Conservation (phyloP, 1,284 basidiomycete species). For the Leccinum subspadiceum region DNA sequence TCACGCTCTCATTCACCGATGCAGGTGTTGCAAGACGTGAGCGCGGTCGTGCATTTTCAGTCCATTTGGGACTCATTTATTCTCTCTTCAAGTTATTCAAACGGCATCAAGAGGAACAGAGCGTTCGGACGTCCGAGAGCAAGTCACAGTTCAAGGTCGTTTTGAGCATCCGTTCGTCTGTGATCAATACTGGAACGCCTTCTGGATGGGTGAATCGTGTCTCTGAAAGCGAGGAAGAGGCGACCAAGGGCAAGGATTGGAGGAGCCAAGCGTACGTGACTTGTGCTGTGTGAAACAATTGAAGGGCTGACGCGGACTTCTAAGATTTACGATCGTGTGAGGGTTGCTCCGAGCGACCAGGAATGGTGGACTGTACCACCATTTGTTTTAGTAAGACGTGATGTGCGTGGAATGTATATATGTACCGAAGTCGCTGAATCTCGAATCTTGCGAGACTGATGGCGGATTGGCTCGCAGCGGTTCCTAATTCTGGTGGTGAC, state of each 20-base stretch:
- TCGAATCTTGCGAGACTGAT: background rate
- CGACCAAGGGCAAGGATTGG: conserved; percentile 57
- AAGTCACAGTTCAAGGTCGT: conserved; percentile 74
- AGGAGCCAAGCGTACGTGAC: conserved; percentile 57
- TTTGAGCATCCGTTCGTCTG: conserved; percentile 57
- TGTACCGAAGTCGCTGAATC: background rate
- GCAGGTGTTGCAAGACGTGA: conserved; percentile 69
- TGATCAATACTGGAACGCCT: conserved; percentile 65
- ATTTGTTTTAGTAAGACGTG: background rate
- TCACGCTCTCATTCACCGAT: conserved; percentile 16
- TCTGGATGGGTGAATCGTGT: conserved; percentile 70
- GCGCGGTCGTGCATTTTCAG: conserved; percentile 6
- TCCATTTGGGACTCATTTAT: background rate
- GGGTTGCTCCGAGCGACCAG: background rate
- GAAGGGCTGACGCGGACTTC: conserved; percentile 2
- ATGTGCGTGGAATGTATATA: background rate
- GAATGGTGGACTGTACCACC: background rate
- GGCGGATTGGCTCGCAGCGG: background rate
- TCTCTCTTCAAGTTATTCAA: conserved; percentile 50
- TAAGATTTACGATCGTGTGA: conserved; percentile 18
- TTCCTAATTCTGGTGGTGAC: background rate
- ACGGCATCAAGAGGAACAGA: conserved; percentile 53
- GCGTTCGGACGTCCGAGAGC: conserved; percentile 41
- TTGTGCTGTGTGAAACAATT: background rate
- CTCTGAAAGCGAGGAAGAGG: conserved; percentile 56